Conservation (phyloP, 768 basidiomycete genomes). For the Tremella mesenterica region DNA sequence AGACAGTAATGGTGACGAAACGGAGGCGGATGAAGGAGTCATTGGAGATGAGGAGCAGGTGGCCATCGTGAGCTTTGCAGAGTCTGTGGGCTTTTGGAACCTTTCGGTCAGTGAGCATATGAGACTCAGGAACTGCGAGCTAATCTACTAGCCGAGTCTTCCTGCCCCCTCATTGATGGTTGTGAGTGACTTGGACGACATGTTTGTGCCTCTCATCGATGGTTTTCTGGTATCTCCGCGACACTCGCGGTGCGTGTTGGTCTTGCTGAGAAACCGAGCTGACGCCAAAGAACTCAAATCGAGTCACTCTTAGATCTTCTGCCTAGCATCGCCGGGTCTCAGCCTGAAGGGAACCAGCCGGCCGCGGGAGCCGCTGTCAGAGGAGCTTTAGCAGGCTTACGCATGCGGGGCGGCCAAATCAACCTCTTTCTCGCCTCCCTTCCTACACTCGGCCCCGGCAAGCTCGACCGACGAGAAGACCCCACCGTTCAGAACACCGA, state of each 20-base stretch:
- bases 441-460: constrained; percentile 66
- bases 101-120: constrained; percentile 52
- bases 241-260: constrained; percentile 56
- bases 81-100: constrained; percentile 75
- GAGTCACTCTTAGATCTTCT: constrained; percentile 60
- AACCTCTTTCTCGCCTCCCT: constrained; percentile 62
- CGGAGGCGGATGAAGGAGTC: constrained; percentile 20
- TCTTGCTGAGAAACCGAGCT: not conserved
- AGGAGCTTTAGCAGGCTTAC: constrained; percentile 56
- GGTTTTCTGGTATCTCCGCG: constrained; percentile 69
- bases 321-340: constrained; percentile 54
- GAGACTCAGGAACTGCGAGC: no score
- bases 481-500: constrained; percentile 66
- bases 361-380: constrained; percentile 71
- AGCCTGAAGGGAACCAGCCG: constrained; percentile 49
- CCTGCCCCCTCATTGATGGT: constrained; percentile 54
- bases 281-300: constrained; percentile 52
- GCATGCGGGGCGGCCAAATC: constrained; percentile 60
- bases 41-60: constrained; percentile 45
- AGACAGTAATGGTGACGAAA: constrained; percentile 48
- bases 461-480: constrained; percentile 57
- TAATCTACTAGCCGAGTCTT: constrained; percentile 9
- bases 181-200: constrained; percentile 82
- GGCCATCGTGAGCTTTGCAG: constrained; percentile 77
- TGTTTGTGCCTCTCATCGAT: constrained; percentile 66